A percentile compares a stretch with the other conserved stretches of the same genome.
Conservation (phyloP, 495 filamentous ascomycete genomes). For the Lasiosphaeria ovina region DNA sequence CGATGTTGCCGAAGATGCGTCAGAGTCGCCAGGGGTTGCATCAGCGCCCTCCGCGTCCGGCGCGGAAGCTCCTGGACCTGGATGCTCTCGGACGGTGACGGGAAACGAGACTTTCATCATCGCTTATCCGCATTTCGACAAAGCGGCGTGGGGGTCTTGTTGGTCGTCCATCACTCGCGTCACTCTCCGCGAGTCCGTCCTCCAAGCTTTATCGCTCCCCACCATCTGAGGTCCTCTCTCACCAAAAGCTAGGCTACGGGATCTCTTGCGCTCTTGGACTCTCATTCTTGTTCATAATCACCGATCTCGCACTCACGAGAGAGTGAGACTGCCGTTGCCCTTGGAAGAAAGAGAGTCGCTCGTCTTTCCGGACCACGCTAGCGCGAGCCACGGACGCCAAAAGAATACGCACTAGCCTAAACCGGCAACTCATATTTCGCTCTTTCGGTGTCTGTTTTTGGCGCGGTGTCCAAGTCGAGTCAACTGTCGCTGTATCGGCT, state of each 20-base stretch:
- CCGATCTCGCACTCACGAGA: background rate
- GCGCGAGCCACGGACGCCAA: background rate
- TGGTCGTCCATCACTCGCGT: background rate
- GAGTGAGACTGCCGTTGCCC: background rate
- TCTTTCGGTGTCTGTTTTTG: background rate
- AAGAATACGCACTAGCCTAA: background rate
- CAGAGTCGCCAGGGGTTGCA: slow-evolving; percentile 6
- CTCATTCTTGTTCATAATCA: slow-evolving; percentile 2
- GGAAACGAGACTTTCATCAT: background rate
- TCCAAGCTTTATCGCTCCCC: slow-evolving; percentile 1
- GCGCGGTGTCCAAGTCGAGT: background rate
- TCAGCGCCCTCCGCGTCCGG: slow-evolving; percentile 3
- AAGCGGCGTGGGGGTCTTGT: slow-evolving; percentile 7
- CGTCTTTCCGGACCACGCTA: background rate
- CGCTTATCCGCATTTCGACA: slow-evolving; percentile 5
- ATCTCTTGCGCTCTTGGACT: background rate
- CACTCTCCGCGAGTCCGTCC: background rate
- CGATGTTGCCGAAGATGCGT: slow-evolving; percentile 5
- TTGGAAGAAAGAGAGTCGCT: background rate
- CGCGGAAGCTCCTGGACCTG: background rate
- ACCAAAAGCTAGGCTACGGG: background rate
- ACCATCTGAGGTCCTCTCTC: background rate
- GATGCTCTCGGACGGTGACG: slow-evolving; percentile 10
- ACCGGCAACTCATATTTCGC: background rate
- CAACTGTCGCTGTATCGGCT: background rate